Evolutionary conservation across 352 stramenopile species (phyloP).

Genomic region (Pythium rishiriense): DNA sequence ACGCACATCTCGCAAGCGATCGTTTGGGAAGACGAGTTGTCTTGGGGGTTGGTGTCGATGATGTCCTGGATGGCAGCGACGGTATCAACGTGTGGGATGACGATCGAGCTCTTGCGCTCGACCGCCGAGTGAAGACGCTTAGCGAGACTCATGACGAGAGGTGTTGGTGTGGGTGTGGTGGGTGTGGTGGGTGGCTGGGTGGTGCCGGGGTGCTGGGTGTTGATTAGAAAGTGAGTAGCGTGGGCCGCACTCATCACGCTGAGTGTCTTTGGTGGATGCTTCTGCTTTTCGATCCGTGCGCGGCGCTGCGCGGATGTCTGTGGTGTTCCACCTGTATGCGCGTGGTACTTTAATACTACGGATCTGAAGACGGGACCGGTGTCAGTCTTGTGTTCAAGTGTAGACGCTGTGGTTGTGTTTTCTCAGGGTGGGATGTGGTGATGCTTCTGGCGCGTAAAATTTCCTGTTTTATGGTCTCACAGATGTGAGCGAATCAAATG

Average conservation of each 20-base stretch:
- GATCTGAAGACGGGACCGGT: not conserved
- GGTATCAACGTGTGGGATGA: not conserved
- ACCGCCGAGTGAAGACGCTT: no score
- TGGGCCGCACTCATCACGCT: no score
- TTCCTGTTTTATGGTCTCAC: not conserved
- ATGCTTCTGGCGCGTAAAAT: not conserved
- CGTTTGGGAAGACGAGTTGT: not conserved
- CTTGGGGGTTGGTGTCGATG: not conserved
- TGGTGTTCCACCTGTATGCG: no score
- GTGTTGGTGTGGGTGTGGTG: no score
- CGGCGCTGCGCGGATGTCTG: no score
- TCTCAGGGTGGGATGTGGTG: not conserved
- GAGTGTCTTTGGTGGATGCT: no score
- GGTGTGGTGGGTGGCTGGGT: no score
- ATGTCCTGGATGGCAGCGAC: not conserved
- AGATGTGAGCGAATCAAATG: not conserved
- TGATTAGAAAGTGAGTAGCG: no score
- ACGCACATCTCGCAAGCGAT: not conserved
- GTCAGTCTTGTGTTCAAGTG: not conserved
- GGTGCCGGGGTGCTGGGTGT: no score
- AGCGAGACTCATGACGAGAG: no score
- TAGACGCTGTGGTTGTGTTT: not conserved
- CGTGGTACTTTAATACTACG: no score
- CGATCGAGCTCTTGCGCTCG: not conserved
- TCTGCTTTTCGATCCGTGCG: no score